Percentiles rank a stretch among this genome's conserved stretches.
Conservation (phyloP, 139 green algal species). For the Ettlia oleoabundans region DNA sequence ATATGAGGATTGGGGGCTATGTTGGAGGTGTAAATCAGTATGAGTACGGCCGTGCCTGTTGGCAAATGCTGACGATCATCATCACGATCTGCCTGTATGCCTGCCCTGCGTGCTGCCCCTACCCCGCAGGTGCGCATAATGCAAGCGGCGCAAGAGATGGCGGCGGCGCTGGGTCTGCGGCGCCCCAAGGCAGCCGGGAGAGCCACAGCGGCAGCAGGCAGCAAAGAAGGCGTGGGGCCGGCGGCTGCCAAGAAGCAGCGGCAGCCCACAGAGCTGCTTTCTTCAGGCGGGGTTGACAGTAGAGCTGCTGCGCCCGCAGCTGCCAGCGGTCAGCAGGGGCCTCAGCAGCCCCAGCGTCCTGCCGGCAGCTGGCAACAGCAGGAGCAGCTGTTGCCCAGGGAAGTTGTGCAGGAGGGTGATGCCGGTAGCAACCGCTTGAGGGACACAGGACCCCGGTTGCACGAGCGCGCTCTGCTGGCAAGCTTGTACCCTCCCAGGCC, state of each 20-base stretch:
- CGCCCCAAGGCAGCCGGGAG: neutral
- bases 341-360: neutral
- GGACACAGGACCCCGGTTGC: neutral
- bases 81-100: too few relatives aligned
- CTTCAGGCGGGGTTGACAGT: too few relatives aligned
- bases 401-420: neutral
- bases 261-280: conserved; percentile 12
- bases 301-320: neutral
- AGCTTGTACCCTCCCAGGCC: neutral
- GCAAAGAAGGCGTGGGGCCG: neutral
- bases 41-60: neutral
- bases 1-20: neutral
- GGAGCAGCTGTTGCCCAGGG: neutral
- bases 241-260: conserved; percentile 3
- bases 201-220: neutral
- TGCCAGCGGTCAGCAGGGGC: neutral
- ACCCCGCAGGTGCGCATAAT: conserved; percentile 6
- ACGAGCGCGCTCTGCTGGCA: conserved; percentile 13
- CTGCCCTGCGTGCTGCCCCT: neutral
- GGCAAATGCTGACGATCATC: too few relatives aligned
- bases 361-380: neutral
- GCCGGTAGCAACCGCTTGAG: neutral
- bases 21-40: neutral
- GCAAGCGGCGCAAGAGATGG: conserved; percentile 20
- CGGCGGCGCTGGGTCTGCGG: neutral